These are phyloP conservation scores for Penicillium sp. DNA, from an alignment of 2,329 filamentous ascomycete genomes.

Conservation along the genomic window DNA sequence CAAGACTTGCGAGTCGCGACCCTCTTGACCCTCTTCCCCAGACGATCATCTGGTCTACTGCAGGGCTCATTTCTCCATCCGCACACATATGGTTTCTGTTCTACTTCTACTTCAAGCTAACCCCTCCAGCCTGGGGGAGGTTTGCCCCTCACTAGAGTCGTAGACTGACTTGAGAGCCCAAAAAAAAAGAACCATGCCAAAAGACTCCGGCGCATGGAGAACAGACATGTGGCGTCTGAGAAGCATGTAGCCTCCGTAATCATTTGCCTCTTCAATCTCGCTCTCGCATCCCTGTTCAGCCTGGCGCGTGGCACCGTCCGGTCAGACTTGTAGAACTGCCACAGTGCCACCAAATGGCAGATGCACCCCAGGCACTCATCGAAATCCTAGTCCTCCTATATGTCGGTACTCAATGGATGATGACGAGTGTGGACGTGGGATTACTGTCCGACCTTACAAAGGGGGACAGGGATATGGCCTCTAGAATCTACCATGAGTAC, in stretches of 20 bases:
- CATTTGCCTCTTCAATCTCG: conserved; percentile 19
- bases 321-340: conserved; percentile 13
- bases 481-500: not conserved
- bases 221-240: conserved; percentile 24
- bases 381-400: conserved; percentile 15
- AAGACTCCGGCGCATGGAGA: conserved; percentile 12
- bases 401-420: conserved; percentile 21
- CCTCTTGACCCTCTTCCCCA: conserved; percentile 14
- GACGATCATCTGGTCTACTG: conserved; percentile 24
- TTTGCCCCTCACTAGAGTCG: conserved; percentile 18
- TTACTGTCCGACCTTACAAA: not conserved
- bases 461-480: not conserved
- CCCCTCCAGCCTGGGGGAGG: conserved; percentile 19
- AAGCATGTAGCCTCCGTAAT: conserved; percentile 20
- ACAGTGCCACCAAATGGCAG: conserved; percentile 3
- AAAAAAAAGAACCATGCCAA: conserved; percentile 5
- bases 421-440: conserved; percentile 10
- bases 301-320: conserved; percentile 24
- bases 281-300: conserved; percentile 20
- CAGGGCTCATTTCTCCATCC: conserved; percentile 17
- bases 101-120: not conserved
- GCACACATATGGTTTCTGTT: not conserved
- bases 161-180: too few relatives aligned
- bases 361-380: not conserved
- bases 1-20: conserved; percentile 1